Evolutionary conservation across 768 basidiomycete genomes (phyloP).

Genomic region (Austroboletus festivus): DNA sequence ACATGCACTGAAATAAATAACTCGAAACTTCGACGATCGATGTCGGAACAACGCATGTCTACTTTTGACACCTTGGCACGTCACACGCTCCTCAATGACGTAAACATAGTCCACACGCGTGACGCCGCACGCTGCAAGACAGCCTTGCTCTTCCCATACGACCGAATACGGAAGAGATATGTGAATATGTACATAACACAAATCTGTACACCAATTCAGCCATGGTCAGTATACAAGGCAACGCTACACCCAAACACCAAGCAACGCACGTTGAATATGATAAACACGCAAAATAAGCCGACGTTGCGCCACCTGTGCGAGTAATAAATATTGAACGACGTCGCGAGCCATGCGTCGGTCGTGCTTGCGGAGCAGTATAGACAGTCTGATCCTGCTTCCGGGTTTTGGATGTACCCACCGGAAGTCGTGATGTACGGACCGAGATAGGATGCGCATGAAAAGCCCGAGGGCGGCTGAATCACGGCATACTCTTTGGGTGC

Average conservation of each 20-base stretch:
- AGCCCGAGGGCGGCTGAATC: slow-evolving; percentile 45
- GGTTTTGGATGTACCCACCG: slow-evolving; percentile 50
- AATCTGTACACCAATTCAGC: slow-evolving; percentile 33
- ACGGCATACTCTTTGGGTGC: slow-evolving; percentile 57
- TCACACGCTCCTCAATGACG: neutral
- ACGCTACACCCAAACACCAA: neutral
- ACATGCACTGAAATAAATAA: too few relatives aligned
- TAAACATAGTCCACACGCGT: neutral
- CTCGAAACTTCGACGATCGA: too few relatives aligned
- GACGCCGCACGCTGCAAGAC: neutral
- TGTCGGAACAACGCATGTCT: too few relatives aligned
- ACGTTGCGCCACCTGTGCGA: slow-evolving; percentile 46
- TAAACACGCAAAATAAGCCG: slow-evolving; percentile 43
- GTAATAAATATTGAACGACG: slow-evolving; percentile 59
- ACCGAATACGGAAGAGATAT: slow-evolving; percentile 52
- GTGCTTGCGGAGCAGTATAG: slow-evolving; percentile 54
- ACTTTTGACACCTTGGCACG: too few relatives aligned
- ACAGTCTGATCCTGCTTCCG: slow-evolving; percentile 38
- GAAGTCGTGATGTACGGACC: slow-evolving; percentile 36
- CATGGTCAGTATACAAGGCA: neutral
- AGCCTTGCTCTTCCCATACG: slow-evolving; percentile 12
- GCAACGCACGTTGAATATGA: slow-evolving; percentile 42
- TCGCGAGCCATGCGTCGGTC: slow-evolving; percentile 49
- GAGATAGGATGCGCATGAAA: slow-evolving; percentile 48
- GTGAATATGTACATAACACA: slow-evolving; percentile 48